Conservation (phyloP, 2,329 filamentous ascomycete genomes). For the Xylaria sp. region DNA sequence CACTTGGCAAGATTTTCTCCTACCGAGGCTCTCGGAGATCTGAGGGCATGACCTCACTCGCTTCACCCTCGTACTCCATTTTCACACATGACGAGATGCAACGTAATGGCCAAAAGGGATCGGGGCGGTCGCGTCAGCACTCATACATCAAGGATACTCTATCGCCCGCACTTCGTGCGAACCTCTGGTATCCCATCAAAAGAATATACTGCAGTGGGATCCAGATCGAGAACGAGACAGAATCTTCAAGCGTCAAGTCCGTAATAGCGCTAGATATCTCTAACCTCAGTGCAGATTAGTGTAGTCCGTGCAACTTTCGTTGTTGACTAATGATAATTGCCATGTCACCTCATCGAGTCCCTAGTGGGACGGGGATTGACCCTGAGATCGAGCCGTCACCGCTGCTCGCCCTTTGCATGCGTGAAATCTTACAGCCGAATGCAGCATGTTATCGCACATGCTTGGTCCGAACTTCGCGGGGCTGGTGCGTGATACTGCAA, state of each 20-base stretch:
- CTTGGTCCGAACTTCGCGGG: slow-evolving; percentile 7
- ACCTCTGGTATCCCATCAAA: background rate
- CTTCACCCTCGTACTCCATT: slow-evolving; percentile 1
- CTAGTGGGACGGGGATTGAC: background rate
- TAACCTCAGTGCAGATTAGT: background rate
- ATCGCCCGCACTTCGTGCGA: background rate
- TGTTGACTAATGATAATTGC: slow-evolving; percentile 4
- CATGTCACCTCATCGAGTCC: slow-evolving; percentile 2
- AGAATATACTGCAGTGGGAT: background rate
- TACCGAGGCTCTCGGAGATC: slow-evolving; percentile 23
- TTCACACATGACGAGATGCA: slow-evolving; percentile 20
- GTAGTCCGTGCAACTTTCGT: background rate
- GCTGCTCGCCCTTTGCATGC: slow-evolving; percentile 9
- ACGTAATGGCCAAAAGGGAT: slow-evolving; percentile 8
- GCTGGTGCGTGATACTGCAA: background rate
- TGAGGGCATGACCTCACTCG: slow-evolving; percentile 18
- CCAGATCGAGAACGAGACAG: background rate
- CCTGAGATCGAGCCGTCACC: slow-evolving; percentile 13
- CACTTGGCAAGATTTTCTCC: slow-evolving; percentile 3
- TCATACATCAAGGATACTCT: background rate
- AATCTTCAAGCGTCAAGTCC: background rate
- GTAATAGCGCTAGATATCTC: slow-evolving; percentile 9
- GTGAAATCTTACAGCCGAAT: slow-evolving; percentile 10
- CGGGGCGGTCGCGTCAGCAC: background rate
- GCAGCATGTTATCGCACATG: slow-evolving; percentile 9